Percentiles rank a stretch among this genome's conserved stretches.
Conservation (phyloP, 2,329 filamentous ascomycete genomes). For the Mariannaea elegans region DNA sequence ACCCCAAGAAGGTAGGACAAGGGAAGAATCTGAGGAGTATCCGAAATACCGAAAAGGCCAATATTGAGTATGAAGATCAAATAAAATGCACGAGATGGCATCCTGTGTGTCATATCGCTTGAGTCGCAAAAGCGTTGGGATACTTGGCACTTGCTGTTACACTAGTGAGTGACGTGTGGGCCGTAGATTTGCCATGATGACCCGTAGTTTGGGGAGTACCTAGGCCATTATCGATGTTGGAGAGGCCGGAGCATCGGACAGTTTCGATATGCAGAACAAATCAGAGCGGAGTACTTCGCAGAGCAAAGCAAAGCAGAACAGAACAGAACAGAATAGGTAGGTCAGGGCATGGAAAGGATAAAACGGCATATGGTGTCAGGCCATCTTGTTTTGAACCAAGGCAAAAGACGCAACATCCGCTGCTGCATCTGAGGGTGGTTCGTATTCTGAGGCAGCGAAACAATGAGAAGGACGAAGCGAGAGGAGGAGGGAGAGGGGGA, state of each 20-base stretch:
- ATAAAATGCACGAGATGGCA: slow-evolving; percentile 5
- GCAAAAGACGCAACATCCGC: background rate
- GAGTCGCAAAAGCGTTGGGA: background rate
- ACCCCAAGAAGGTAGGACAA: background rate
- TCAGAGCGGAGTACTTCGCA: too few species aligned
- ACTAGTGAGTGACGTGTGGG: background rate
- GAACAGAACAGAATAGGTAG: background rate
- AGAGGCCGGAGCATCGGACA: too few species aligned
- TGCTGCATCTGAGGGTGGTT: slow-evolving; percentile 13
- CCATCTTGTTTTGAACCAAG: slow-evolving; percentile 7
- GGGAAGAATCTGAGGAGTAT: background rate
- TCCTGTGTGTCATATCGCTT: background rate
- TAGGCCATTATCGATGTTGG: too few species aligned
- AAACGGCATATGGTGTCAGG: background rate
- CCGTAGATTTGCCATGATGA: background rate
- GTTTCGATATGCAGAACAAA: background rate
- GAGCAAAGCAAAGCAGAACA: too few species aligned
- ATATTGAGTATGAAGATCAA: background rate
- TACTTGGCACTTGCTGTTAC: background rate
- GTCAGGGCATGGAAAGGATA: background rate
- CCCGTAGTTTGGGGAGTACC: background rate
- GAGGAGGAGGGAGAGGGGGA: background rate
- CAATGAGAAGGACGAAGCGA: background rate
- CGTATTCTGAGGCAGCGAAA: slow-evolving; percentile 4
- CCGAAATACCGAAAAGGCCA: background rate